Conservation (phyloP, 139 green algal species). For the Yamagishiella unicocca region DNA sequence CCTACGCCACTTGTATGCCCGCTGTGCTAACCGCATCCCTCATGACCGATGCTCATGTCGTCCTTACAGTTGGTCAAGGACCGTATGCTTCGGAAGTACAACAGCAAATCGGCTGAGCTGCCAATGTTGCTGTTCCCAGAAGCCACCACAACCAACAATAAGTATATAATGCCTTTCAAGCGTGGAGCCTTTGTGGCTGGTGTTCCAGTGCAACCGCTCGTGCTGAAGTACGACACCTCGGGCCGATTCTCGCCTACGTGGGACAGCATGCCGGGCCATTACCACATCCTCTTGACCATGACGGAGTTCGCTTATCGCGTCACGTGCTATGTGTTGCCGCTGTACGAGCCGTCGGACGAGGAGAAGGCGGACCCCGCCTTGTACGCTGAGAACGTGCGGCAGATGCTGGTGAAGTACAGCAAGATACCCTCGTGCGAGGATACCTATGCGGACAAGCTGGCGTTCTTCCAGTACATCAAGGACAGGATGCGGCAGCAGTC, state of each 20-base stretch:
- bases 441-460: constrained; percentile 40
- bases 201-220: constrained; percentile 84
- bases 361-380: constrained; percentile 77
- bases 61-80: constrained; percentile 58
- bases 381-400: constrained; percentile 81
- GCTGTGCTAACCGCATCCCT: not conserved
- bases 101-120: constrained; percentile 22
- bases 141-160: constrained; percentile 95
- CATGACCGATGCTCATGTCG: too few relatives aligned
- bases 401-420: constrained; percentile 74
- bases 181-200: constrained; percentile 93
- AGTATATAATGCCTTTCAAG: constrained; percentile 91
- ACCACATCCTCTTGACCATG: constrained; percentile 86
- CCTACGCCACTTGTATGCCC: not conserved
- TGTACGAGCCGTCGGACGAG: constrained; percentile 79
- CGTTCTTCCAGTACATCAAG: constrained; percentile 31
- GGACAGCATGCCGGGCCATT: constrained; percentile 80
- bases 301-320: constrained; percentile 12
- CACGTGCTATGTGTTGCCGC: constrained; percentile 71
- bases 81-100: constrained; percentile 63
- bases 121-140: constrained; percentile 83
- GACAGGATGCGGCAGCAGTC: not conserved
- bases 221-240: constrained; percentile 78
- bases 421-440: constrained; percentile 32
- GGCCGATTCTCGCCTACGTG: constrained; percentile 78